Evolutionary conservation across 306 rosid genomes (phyloP).

Genomic region (Glycine soja): DNA sequence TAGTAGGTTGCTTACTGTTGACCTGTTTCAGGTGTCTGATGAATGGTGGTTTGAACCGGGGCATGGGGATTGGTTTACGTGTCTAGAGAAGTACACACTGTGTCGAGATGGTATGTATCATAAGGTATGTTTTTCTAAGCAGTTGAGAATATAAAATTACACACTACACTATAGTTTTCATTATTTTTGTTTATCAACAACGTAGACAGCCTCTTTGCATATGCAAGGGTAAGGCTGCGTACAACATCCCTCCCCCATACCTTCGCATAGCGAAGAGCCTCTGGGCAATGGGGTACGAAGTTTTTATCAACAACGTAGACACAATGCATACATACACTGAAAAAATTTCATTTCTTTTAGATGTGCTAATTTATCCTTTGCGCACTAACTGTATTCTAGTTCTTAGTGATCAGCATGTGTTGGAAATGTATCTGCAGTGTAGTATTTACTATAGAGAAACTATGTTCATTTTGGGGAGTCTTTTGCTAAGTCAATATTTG

Average conservation of each 20-base stretch:
- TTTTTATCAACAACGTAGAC: slow-evolving; percentile 33
- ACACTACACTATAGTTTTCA: slow-evolving; percentile 1
- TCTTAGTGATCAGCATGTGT: slow-evolving; percentile 16
- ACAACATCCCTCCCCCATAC: too few species aligned
- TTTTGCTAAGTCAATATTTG: slow-evolving; percentile 27
- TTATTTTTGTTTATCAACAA: slow-evolving; percentile 36
- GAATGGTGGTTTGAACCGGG: slow-evolving; percentile 99
- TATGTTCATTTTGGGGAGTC: slow-evolving; percentile 15
- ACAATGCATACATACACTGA: background rate
- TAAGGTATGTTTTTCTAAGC: slow-evolving; percentile 67
- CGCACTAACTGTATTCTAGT: slow-evolving; percentile 18
- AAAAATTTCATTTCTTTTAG: background rate
- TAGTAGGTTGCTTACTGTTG: slow-evolving; percentile 31
- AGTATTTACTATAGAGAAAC: slow-evolving; percentile 5
- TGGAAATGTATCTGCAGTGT: slow-evolving; percentile 30
- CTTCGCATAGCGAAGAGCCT: too few species aligned
- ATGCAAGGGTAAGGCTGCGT: too few species aligned
- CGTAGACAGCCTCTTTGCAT: too few species aligned
- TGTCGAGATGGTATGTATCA: slow-evolving; percentile 97
- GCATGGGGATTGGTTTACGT: slow-evolving; percentile 96
- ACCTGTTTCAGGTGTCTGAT: slow-evolving; percentile 74
- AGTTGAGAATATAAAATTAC: slow-evolving; percentile 27
- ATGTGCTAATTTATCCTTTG: slow-evolving; percentile 19
- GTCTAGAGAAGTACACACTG: slow-evolving; percentile 84
- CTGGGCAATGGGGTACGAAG: too few species aligned